These are phyloP conservation scores for Paraphaeosphaeria sporulosa DNA, from an alignment of 2,329 filamentous ascomycete genomes.

Conservation along the genomic window DNA sequence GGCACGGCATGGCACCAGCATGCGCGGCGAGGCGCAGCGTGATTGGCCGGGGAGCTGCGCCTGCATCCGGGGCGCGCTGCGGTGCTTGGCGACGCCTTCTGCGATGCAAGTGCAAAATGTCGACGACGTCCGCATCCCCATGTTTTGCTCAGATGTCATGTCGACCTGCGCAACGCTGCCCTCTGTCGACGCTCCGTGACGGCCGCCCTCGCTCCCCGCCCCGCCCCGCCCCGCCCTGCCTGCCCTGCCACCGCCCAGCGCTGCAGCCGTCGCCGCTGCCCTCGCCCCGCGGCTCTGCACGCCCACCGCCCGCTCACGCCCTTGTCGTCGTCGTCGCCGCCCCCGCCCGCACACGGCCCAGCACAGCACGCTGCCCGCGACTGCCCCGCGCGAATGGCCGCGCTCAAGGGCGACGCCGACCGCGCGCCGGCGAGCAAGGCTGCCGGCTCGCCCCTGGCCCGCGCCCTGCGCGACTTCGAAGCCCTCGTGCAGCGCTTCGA, in stretches of 20 bases:
- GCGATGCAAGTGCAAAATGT: slow-evolving; percentile 6
- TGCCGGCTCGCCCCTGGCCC: slow-evolving; percentile 30
- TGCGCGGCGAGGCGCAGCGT: not conserved
- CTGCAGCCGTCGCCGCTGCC: too few species aligned
- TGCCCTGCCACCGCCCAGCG: not conserved
- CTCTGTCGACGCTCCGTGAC: not conserved
- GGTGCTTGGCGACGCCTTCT: slow-evolving; percentile 9
- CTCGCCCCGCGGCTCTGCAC: too few species aligned
- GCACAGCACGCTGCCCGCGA: not conserved
- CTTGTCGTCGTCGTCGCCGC: too few species aligned
- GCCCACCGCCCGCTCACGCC: too few species aligned
- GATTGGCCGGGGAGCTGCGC: slow-evolving; percentile 2
- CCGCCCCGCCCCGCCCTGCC: not conserved
- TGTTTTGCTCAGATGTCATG: not conserved
- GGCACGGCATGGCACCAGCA: too few species aligned
- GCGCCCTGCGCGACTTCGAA: slow-evolving; percentile 44
- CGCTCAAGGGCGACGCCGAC: slow-evolving; percentile 32
- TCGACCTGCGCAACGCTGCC: not conserved
- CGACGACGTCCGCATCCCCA: not conserved
- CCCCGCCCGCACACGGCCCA: not conserved
- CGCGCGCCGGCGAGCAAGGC: slow-evolving; percentile 27
- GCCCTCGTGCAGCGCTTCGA: slow-evolving; percentile 40
- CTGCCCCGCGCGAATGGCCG: slow-evolving; percentile 31
- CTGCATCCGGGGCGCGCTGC: slow-evolving; percentile 2
- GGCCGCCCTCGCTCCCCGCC: not conserved